phyloP scores from a whole-genome alignment of 768 basidiomycete species.

The Heimioporus sp. region DNA sequence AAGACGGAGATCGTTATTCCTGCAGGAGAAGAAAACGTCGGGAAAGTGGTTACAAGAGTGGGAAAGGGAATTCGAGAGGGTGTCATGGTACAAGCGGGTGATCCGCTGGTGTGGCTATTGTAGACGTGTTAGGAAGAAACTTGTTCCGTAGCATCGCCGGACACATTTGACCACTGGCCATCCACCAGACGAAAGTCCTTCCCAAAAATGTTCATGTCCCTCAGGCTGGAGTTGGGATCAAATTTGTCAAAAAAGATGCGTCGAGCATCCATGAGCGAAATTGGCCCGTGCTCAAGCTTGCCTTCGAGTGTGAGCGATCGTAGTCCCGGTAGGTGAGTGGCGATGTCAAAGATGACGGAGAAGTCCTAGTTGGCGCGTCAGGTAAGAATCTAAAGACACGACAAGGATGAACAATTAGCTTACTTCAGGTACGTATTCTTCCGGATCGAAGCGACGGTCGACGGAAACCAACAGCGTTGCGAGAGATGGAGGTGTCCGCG shows the following conservation, averaged over 20 bases:
- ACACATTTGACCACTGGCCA: not conserved
- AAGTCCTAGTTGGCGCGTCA: conserved; percentile 3
- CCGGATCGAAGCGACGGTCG: accelerated
- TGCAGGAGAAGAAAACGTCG: conserved; percentile 45
- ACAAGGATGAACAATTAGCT: no score
- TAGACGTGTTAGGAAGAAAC: not conserved
- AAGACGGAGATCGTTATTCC: conserved; percentile 57
- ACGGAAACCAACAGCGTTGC: not conserved
- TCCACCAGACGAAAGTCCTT: not conserved
- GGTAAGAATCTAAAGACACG: not conserved
- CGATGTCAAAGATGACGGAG: not conserved
- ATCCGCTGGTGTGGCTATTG: conserved; percentile 37
- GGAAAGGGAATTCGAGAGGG: conserved; percentile 44
- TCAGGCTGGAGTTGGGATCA: not conserved
- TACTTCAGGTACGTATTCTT: no score
- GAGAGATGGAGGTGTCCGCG: not conserved
- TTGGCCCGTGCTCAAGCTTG: no score
- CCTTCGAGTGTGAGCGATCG: conserved; percentile 1
- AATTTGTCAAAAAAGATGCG: conserved; percentile 1
- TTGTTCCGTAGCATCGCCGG: not conserved
- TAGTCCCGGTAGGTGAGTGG: not conserved
- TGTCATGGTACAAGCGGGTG: conserved; percentile 44
- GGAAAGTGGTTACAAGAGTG: conserved; percentile 40
- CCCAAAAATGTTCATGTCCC: not conserved
- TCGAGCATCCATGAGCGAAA: not conserved